Base-by-base conservation (phyloP, 2,329 filamentous ascomycete species). In the Epichloe aotearoae region DNA sequence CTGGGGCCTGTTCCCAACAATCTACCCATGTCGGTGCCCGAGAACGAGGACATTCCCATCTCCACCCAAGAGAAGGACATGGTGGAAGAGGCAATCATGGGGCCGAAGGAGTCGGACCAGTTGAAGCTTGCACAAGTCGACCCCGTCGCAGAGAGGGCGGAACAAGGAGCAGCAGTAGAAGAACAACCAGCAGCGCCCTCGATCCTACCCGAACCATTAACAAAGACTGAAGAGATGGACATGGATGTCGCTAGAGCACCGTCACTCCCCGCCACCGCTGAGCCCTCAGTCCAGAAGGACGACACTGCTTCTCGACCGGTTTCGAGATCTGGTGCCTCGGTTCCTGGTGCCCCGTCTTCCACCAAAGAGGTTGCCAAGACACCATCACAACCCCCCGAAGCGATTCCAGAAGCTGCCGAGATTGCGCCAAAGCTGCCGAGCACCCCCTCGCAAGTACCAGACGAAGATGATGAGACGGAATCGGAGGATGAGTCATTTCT, bases 391-490 rank as follows among this genome's bases (percentile, higher is more conserved):
- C 26, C 43, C 39, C n/a, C 46, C 19, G 52, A 47, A 33, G n/a
- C 48, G 33, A 37, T 44, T n/a, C 10, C 59, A 26, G 64, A 65
- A 53, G 60, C 59, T 5, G 59, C 55, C 7, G 65, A 66, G 45
- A 50, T 52, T n/a, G 59, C 50, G 30, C 62, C 64, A n/a, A 70
- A 60, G 33, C 60, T 61, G 5, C 67, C 68, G 0, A 76, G 69
- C 52, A 76, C 70, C 7, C 73, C 74, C 4, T 76, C 74, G 4
- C 73, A 72, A 40, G 66, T 69, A 33, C 69, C 69, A 33, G 71
- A 74, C 17, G 72, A 75, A 38, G 73, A 75, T 47, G 75, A 74
- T 34, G 69, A 77, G 47, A 78, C 75, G 2, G 75, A 79, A 53
- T 71, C 75, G 7, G 76, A 80, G 47, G 75, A 74, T 41, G 69